Conservation (phyloP, 2,329 filamentous ascomycete genomes). For the Fusarium annulatum region DNA sequence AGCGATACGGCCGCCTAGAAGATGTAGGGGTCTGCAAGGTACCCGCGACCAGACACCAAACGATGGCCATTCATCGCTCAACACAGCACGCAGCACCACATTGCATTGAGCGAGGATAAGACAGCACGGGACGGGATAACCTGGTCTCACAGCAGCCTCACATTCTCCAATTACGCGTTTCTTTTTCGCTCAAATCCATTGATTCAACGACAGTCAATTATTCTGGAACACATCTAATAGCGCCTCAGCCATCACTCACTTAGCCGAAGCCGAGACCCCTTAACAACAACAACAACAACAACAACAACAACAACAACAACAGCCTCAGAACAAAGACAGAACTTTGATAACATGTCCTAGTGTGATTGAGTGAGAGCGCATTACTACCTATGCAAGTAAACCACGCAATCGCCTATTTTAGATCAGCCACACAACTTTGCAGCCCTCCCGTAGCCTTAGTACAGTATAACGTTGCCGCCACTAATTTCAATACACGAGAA, state of each 20-base stretch:
- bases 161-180: conserved; percentile 11
- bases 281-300: too few species aligned
- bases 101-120: background rate
- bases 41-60: conserved; percentile 37
- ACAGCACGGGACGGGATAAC: background rate
- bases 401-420: conserved; percentile 18
- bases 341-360: background rate
- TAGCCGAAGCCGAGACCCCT: conserved; percentile 14
- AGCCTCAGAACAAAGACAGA: background rate
- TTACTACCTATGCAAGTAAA: conserved; percentile 1
- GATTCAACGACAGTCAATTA: conserved; percentile 21
- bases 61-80: conserved; percentile 3
- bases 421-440: conserved; percentile 11
- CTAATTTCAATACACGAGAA: conserved; percentile 16
- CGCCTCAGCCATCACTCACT: conserved; percentile 3
- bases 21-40: conserved; percentile 41
- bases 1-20: conserved; percentile 7
- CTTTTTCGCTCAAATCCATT: conserved; percentile 1
- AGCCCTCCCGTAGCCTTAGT: conserved; percentile 17
- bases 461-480: conserved; percentile 26
- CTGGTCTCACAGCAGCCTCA: conserved; percentile 20
- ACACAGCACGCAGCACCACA: conserved; percentile 5
- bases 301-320: background rate
- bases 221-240: conserved; percentile 26
- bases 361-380: background rate